Conservation (phyloP, 208 protist genomes). For the Trypanosomatidae sp. region DNA sequence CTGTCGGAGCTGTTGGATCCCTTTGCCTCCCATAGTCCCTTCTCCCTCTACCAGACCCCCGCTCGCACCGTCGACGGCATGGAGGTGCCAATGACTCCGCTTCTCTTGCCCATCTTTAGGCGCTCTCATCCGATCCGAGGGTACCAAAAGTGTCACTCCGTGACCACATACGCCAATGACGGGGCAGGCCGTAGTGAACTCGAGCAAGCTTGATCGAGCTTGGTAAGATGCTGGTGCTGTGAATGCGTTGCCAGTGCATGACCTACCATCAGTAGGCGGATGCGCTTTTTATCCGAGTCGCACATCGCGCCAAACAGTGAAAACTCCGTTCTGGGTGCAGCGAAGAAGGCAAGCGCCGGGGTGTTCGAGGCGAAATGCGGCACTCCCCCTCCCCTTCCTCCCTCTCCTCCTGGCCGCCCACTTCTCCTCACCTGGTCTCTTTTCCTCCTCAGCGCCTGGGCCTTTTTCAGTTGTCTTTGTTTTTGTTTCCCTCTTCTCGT, state of each 20-base stretch:
- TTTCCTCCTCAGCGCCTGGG: background rate
- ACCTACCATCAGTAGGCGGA: constrained; percentile 50
- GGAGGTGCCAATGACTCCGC: constrained; percentile 63
- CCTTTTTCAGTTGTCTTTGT: background rate
- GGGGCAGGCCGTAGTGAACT: constrained; percentile 53
- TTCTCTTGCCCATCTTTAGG: constrained; percentile 52
- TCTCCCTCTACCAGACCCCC: constrained; percentile 53
- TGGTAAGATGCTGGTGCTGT: constrained; percentile 48
- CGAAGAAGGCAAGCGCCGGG: background rate
- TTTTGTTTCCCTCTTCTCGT: background rate
- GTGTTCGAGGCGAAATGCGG: background rate
- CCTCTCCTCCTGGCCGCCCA: background rate
- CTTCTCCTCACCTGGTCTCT: background rate
- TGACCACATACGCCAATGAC: constrained; percentile 34
- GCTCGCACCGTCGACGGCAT: constrained; percentile 49
- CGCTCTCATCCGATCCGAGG: constrained; percentile 52
- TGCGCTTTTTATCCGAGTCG: constrained; percentile 27
- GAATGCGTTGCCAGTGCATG: constrained; percentile 64
- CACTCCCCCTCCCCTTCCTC: background rate
- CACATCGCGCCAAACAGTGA: constrained; percentile 22
- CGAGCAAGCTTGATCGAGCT: constrained; percentile 62
- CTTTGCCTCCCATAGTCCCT: constrained; percentile 63
- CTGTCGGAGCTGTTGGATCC: constrained; percentile 65
- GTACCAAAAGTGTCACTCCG: constrained; percentile 29
- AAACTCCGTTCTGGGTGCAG: background rate